A percentile compares a stretch with the other conserved stretches of the same genome.
Conservation (phyloP, 225 moss, liverwort and hornwort species). For the Physcomitrium patens region DNA sequence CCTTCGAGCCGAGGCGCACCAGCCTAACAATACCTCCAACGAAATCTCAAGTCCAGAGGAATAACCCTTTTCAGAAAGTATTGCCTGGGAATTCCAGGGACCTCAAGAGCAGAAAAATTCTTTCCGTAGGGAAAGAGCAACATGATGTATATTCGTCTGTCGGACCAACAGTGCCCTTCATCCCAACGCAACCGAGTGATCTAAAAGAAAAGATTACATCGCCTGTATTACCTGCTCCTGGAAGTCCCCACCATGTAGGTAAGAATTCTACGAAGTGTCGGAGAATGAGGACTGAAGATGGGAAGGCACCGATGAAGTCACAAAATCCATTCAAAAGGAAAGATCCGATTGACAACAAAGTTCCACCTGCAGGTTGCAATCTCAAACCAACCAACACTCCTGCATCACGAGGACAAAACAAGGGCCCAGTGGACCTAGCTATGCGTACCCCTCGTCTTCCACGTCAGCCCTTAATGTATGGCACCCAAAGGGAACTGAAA, state of each 20-base stretch:
- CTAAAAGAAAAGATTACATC: constrained; percentile 31
- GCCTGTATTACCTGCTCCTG: constrained; percentile 33
- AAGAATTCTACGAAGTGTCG: constrained; percentile 29
- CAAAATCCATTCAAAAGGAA: constrained; percentile 34
- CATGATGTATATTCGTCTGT: constrained; percentile 23
- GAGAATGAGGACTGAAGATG: constrained; percentile 33
- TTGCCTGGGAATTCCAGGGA: constrained; percentile 35
- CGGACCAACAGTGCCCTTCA: constrained; percentile 28
- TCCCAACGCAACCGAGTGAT: constrained; percentile 31
- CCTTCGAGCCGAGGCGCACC: constrained; percentile 22
- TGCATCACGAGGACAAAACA: constrained; percentile 35
- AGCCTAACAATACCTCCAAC: background rate
- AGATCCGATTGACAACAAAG: constrained; percentile 30
- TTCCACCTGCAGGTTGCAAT: constrained; percentile 24
- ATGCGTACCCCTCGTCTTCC: constrained; percentile 34
- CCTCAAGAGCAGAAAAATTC: constrained; percentile 33
- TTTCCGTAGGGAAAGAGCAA: constrained; percentile 28
- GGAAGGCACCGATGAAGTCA: constrained; percentile 31
- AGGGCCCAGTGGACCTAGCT: constrained; percentile 13
- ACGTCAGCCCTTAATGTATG: constrained; percentile 36
- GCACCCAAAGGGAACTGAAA: constrained; percentile 24
- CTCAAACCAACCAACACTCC: constrained; percentile 2
- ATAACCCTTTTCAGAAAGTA: constrained; percentile 28
- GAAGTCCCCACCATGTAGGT: constrained; percentile 25
- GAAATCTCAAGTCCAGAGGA: constrained; percentile 39